These are phyloP conservation scores for Chaetomium cochliodes DNA, from an alignment of 495 filamentous ascomycete species.

Conservation along the genomic window DNA sequence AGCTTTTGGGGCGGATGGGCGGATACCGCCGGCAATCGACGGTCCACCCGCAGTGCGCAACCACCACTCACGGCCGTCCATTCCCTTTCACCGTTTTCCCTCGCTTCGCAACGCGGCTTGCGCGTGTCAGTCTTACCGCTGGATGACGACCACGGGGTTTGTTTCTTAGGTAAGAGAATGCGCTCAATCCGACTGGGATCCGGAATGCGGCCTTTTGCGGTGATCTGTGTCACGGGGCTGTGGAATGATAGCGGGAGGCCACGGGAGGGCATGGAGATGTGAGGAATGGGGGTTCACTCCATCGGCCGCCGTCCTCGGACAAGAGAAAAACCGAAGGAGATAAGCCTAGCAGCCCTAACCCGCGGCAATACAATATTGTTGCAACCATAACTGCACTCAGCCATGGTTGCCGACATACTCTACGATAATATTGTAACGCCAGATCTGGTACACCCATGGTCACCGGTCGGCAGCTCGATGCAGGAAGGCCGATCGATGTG, in stretches of 20 bases:
- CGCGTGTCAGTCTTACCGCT: neutral
- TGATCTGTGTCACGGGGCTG: conserved; percentile 15
- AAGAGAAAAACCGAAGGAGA: no score
- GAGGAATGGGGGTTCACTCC: neutral
- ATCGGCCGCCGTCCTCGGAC: neutral
- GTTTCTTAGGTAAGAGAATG: conserved; percentile 27
- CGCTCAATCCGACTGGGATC: neutral
- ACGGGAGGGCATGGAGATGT: neutral
- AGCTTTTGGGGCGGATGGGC: conserved; percentile 4
- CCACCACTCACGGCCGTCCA: no score
- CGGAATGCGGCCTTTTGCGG: conserved; percentile 9
- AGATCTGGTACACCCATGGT: neutral
- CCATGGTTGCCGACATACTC: neutral
- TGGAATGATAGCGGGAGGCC: neutral
- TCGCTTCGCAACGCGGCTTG: no score
- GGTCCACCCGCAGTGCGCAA: conserved; percentile 7
- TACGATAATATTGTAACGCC: neutral
- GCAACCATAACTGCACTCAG: neutral
- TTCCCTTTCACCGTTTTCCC: no score
- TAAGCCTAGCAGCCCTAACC: neutral
- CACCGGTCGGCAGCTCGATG: neutral
- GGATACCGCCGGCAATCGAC: conserved; percentile 24
- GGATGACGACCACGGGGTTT: conserved; percentile 1
- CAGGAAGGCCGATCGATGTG: neutral
- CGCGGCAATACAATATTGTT: conserved; percentile 5